phyloP scores from a whole-genome alignment of 1,284 basidiomycete species.

The Rhodotorula sp. region DNA sequence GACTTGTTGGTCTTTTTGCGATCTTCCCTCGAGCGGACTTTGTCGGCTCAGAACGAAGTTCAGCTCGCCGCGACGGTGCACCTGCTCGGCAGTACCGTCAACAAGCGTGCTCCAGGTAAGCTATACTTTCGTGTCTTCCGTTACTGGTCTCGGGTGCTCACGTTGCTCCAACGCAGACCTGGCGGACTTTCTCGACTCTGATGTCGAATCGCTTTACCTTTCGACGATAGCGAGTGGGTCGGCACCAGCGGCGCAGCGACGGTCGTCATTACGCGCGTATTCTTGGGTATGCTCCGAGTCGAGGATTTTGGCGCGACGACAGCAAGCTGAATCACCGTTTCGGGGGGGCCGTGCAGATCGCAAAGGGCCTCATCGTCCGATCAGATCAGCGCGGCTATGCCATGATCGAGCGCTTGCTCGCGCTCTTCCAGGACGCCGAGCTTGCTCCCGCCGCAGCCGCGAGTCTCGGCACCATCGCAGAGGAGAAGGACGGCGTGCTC shows the following conservation, averaged over 20 bases:
- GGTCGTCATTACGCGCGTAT: constrained; percentile 62
- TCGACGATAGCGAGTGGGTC: background rate
- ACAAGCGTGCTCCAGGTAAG: constrained; percentile 59
- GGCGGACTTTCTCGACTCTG: constrained; percentile 1
- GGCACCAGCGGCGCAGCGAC: constrained; percentile 48
- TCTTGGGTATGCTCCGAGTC: constrained; percentile 60
- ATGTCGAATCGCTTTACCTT: background rate
- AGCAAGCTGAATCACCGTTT: constrained; percentile 2
- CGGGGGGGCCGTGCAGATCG: constrained; percentile 57
- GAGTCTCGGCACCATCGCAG: constrained; percentile 64
- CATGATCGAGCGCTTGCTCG: constrained; percentile 66
- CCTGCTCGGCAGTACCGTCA: constrained; percentile 66
- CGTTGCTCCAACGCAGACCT: background rate
- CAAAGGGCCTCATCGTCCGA: constrained; percentile 67
- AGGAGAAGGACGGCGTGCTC: constrained; percentile 61
- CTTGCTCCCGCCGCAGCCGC: constrained; percentile 69
- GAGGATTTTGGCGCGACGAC: constrained; percentile 14
- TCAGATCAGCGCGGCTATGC: constrained; percentile 61
- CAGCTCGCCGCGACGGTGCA: constrained; percentile 64
- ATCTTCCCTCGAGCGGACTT: constrained; percentile 51
- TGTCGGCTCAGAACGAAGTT: constrained; percentile 56
- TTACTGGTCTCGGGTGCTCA: too few relatives aligned
- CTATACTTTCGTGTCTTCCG: too few relatives aligned
- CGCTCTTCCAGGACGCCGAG: constrained; percentile 61
- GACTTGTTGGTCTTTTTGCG: constrained; percentile 55